phyloP scores from a whole-genome alignment of 2,329 filamentous ascomycete genomes.

The Scedosporium dehoogii region DNA sequence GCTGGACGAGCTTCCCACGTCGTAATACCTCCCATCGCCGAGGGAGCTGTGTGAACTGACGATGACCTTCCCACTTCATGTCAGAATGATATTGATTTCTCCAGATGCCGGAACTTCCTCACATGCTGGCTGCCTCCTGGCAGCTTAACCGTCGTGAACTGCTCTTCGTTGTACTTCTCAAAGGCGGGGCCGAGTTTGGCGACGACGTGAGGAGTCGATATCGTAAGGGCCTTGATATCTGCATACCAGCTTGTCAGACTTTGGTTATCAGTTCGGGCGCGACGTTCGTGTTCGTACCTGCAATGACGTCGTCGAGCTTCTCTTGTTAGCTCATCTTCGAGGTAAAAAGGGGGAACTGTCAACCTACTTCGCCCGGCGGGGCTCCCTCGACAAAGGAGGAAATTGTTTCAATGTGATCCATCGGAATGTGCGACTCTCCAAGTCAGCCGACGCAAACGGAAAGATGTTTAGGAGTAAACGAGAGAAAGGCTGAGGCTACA shows the following conservation, averaged over 20 bases:
- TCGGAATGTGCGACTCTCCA: background rate
- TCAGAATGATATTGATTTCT: background rate
- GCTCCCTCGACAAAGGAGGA: slow-evolving; percentile 89
- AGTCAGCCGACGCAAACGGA: background rate
- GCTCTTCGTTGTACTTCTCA: slow-evolving; percentile 91
- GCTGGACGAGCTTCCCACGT: slow-evolving; percentile 77
- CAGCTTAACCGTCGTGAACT: slow-evolving; percentile 81
- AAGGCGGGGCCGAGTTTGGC: slow-evolving; percentile 73
- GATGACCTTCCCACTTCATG: slow-evolving; percentile 50
- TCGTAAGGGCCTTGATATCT: slow-evolving; percentile 86
- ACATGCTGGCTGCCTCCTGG: slow-evolving; percentile 65
- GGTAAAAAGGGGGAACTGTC: background rate
- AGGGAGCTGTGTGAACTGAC: slow-evolving; percentile 81
- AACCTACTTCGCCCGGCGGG: slow-evolving; percentile 84
- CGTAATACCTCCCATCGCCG: slow-evolving; percentile 76
- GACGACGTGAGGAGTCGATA: slow-evolving; percentile 57
- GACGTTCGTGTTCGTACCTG: slow-evolving; percentile 46
- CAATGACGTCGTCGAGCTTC: slow-evolving; percentile 79
- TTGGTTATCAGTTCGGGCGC: background rate
- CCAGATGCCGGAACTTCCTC: background rate
- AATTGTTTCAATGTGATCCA: slow-evolving; percentile 42
- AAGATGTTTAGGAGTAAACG: background rate
- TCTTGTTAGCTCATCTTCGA: background rate
- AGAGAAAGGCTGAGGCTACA: background rate
- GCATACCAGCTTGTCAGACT: slow-evolving; percentile 9